Base-by-base conservation (phyloP, 257 asterid species). In the Linaria vulgaris region DNA sequence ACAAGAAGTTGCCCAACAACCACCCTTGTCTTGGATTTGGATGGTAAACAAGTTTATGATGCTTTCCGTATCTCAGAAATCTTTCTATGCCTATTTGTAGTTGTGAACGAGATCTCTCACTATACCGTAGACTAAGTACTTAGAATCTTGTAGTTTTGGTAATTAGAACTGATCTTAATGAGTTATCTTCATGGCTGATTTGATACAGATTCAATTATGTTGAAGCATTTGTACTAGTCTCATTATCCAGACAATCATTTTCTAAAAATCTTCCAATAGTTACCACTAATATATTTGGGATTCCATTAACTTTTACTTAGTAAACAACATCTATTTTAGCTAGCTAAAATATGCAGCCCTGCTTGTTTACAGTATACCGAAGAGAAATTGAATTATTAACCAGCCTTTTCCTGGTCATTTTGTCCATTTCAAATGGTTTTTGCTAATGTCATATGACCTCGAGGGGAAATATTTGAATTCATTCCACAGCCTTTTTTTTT, bases 1-100 rank as follows among this genome's bases (percentile, higher is more conserved):
- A 94, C 99, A 51, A 82, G 99, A 82, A 87, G 97, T 80, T 89
- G 99, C 80, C 97, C 99, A 22, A 73, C 95, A 34, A 85, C 96
- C 72, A 78, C 96, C 65, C 91, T 94, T 66, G 97, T 87, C 50
- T 74, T 94, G 76, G 99, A 94, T 79, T 88, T 94, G 78, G 99
- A 92, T 63, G 99, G 99, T 92, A 78, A 75, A 66, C 66, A 43
- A 65, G 44, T 59, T 68, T 46, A 13, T 17, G n/a, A 21, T 8
- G 11, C 64, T 59, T 64, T 55, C 25, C 52, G 16, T 44, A 70
- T 41, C 66, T 51, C 39, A 8, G 56, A 10, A 7, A 17, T 30
- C 25, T 30, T 57, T 31, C 34, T 52, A 24, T 63, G 21, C 41
- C 13, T 1, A 17, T 22, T 44, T 27, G 37, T 9, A 12, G 23